These are phyloP conservation scores for Trametes sanguinea DNA, from an alignment of 768 basidiomycete genomes.

Conservation along the genomic window DNA sequence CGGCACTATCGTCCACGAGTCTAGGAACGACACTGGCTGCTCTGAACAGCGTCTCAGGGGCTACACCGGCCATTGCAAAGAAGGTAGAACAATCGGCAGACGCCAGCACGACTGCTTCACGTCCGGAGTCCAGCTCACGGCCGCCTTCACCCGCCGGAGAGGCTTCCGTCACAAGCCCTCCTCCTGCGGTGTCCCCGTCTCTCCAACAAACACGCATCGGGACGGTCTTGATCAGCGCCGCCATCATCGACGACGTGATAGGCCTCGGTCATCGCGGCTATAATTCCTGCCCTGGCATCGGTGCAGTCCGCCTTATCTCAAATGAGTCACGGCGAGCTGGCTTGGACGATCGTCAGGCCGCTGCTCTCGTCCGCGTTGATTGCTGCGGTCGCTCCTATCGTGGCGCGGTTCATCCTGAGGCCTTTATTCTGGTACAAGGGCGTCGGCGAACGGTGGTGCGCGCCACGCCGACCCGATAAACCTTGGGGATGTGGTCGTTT, in stretches of 20 bases:
- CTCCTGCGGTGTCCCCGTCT: background rate
- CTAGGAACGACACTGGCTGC: constrained; percentile 69
- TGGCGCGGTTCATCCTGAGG: constrained; percentile 32
- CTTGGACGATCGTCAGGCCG: constrained; percentile 49
- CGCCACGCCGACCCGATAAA: constrained; percentile 16
- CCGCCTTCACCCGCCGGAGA: background rate
- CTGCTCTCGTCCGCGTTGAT: constrained; percentile 58
- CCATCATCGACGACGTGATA: constrained; percentile 65
- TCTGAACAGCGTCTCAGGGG: constrained; percentile 37
- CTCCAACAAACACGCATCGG: constrained; percentile 53
- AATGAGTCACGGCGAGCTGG: background rate
- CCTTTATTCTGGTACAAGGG: constrained; percentile 25
- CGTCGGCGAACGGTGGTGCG: constrained; percentile 28
- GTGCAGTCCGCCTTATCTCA: constrained; percentile 10
- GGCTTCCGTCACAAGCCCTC: background rate
- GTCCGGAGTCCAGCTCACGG: background rate
- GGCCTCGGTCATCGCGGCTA: constrained; percentile 60
- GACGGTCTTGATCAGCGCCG: constrained; percentile 59
- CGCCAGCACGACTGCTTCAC: background rate
- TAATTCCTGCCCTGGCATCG: constrained; percentile 46
- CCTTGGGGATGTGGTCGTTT: constrained; percentile 9
- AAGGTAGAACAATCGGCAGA: background rate
- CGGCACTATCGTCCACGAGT: constrained; percentile 62
- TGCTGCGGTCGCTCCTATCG: constrained; percentile 40
- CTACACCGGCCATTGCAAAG: background rate